phyloP scores from a whole-genome alignment of 768 basidiomycete genomes.

The Tricholoma sp. region DNA sequence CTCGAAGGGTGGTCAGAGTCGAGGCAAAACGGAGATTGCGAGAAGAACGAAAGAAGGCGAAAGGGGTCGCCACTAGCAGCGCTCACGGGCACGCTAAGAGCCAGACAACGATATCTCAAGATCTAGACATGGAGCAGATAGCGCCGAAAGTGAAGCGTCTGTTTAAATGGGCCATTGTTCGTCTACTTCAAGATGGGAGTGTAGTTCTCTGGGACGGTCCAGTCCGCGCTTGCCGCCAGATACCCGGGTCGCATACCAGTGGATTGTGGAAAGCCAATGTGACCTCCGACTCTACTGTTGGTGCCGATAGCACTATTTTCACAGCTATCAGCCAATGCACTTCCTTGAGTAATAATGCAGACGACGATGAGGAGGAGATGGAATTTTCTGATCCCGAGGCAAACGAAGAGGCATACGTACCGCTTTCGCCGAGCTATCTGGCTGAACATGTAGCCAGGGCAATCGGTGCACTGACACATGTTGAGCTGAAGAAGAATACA shows the following conservation, averaged over 20 bases:
- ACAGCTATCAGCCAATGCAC: conserved; percentile 12
- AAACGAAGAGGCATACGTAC: conserved; percentile 64
- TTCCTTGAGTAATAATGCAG: conserved; percentile 4
- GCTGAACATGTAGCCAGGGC: conserved; percentile 41
- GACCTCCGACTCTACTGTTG: conserved; percentile 19
- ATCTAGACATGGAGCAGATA: conserved; percentile 19
- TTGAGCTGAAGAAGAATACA: background rate
- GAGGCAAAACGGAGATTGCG: conserved; percentile 51
- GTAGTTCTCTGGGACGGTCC: conserved; percentile 73
- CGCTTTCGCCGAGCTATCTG: conserved; percentile 51
- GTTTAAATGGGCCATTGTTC: conserved; percentile 59
- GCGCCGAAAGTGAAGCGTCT: conserved; percentile 58
- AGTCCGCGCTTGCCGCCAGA: conserved; percentile 27
- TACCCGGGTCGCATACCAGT: conserved; percentile 18
- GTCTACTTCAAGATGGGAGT: conserved; percentile 66
- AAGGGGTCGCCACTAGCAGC: conserved; percentile 21
- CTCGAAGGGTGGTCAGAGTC: conserved; percentile 57
- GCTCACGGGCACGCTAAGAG: background rate
- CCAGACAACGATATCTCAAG: background rate
- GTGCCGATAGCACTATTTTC: conserved; percentile 26
- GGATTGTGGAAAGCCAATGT: conserved; percentile 47
- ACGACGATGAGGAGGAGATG: conserved; percentile 35
- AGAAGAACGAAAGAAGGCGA: conserved; percentile 40
- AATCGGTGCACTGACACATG: conserved; percentile 30
- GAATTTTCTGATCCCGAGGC: conserved; percentile 56